These are phyloP conservation scores for Melaleuca quinquenervia DNA, from an alignment of 345 rosid genomes.

Conservation along the genomic window DNA sequence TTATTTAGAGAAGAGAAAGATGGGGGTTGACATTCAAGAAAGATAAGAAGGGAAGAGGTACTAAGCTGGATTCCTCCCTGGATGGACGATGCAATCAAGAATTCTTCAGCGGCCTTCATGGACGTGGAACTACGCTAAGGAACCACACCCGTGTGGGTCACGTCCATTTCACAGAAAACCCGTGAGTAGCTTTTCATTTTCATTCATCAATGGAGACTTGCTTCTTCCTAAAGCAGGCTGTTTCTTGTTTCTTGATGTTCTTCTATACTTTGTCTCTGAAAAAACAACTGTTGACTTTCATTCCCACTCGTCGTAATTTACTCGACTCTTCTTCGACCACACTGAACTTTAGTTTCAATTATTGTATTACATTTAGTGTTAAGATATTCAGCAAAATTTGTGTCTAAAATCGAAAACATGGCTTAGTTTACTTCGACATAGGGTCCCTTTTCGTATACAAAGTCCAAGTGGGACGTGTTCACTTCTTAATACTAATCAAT, in stretches of 20 bases:
- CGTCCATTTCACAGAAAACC: neutral
- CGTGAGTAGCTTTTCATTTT: neutral
- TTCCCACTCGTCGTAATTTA: neutral
- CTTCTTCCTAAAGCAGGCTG: neutral
- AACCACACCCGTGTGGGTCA: neutral
- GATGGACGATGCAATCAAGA: neutral
- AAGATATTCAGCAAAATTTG: rapidly evolving
- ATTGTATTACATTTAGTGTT: neutral
- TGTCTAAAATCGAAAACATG: neutral
- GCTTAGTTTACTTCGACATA: rapidly evolving
- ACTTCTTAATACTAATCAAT: neutral
- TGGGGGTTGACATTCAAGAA: neutral
- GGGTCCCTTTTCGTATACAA: neutral
- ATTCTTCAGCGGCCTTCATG: neutral
- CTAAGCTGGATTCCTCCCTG: neutral
- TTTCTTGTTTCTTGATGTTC: neutral
- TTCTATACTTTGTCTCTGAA: rapidly evolving
- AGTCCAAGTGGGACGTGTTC: rapidly evolving
- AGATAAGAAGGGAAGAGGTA: neutral
- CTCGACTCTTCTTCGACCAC: neutral
- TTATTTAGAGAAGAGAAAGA: neutral
- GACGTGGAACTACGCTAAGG: neutral
- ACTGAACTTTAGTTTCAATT: neutral
- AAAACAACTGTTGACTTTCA: neutral
- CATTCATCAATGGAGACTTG: neutral